phyloP scores from a whole-genome alignment of 768 basidiomycete genomes.

The Amanita rubescens region DNA sequence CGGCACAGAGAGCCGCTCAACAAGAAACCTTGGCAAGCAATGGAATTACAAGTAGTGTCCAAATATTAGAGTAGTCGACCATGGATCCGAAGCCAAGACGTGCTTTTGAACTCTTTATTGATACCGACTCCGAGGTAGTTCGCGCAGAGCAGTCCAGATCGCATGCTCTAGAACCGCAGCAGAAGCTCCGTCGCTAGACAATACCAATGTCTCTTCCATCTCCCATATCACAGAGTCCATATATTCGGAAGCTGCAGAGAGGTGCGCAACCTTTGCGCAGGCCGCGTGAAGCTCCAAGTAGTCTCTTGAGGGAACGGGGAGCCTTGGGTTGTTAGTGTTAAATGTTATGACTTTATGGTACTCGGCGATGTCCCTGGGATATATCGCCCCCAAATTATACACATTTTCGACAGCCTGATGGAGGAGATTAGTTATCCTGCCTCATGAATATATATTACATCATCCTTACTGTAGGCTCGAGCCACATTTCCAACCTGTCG shows the following conservation, averaged over 20 bases:
- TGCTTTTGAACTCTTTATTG: not conserved
- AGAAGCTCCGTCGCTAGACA: slow-evolving; percentile 13
- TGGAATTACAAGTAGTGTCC: not conserved
- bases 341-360: slow-evolving; percentile 4
- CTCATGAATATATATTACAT: not conserved
- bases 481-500: slow-evolving; percentile 8
- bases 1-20: no score
- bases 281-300: slow-evolving; percentile 26
- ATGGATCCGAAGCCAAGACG: no score
- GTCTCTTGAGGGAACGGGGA: slow-evolving; percentile 21
- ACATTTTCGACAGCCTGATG: slow-evolving; percentile 1
- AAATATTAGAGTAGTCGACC: not conserved
- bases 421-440: not conserved
- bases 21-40: not conserved
- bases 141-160: slow-evolving; percentile 1
- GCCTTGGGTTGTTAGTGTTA: not conserved
- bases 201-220: slow-evolving; percentile 14
- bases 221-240: slow-evolving; percentile 21
- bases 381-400: not conserved
- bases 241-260: slow-evolving; percentile 28
- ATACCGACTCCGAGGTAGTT: not conserved
- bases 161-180: slow-evolving; percentile 10
- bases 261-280: slow-evolving; percentile 27
- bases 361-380: not conserved
- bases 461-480: slow-evolving; percentile 1